Conservation (phyloP, 176 grass and related monocot species). For the Thalia dealbata region DNA sequence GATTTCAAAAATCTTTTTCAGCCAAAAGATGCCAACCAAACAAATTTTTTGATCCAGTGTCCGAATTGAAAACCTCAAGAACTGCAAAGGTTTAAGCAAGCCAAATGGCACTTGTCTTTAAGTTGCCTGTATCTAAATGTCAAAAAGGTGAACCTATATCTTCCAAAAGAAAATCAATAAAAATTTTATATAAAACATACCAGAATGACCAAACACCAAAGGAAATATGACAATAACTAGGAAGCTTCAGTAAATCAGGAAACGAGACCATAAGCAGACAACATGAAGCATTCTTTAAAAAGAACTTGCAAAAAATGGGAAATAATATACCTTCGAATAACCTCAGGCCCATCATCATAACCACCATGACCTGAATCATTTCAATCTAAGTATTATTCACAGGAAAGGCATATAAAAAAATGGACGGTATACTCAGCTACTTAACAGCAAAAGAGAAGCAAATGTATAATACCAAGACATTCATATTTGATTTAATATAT, state of each 20-base stretch:
- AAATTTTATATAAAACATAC: background rate
- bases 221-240: background rate
- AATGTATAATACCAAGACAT: no score
- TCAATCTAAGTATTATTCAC: constrained; percentile 50
- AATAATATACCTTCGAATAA: constrained; percentile 53
- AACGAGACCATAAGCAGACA: background rate
- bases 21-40: no score
- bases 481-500: no score
- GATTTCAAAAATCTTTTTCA: no score
- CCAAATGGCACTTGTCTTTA: no score
- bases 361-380: constrained; percentile 51
- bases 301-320: background rate
- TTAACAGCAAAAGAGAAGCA: background rate
- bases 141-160: background rate
- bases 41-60: no score
- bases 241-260: background rate
- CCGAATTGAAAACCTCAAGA: no score
- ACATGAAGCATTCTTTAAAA: background rate
- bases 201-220: background rate
- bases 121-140: background rate
- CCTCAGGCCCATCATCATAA: constrained; percentile 47
- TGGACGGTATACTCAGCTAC: background rate
- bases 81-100: no score
- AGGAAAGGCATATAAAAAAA: background rate
- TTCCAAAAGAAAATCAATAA: background rate